Conservation (phyloP, 164 flowering plant species). For the Piper longum region DNA sequence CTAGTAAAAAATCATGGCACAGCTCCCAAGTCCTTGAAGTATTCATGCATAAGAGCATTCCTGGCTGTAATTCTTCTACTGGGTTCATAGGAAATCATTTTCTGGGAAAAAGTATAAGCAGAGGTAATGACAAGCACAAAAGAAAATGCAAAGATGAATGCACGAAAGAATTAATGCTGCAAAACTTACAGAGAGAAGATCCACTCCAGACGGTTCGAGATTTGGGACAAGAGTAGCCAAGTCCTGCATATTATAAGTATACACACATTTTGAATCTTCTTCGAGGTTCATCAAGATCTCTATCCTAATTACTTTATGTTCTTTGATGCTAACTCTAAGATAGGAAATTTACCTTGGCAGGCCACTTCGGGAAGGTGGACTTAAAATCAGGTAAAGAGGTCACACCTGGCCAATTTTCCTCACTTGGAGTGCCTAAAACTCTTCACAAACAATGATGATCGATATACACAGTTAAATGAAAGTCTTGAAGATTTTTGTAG, state of each 20-base stretch:
- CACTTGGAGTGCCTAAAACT: conserved; percentile 80
- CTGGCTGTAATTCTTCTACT: conserved; percentile 82
- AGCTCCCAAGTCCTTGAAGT: conserved; percentile 66
- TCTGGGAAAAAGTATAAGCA: conserved; percentile 26
- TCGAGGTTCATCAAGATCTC: not conserved
- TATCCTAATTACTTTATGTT: not conserved
- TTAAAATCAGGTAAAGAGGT: conserved; percentile 83
- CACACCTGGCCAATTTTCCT: conserved; percentile 93
- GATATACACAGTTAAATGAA: not conserved
- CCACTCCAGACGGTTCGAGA: conserved; percentile 73
- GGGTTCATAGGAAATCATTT: conserved; percentile 92
- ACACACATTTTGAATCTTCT: not conserved
- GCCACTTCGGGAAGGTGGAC: conserved; percentile 88
- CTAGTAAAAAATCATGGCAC: conserved; percentile 32
- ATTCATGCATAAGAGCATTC: conserved; percentile 80
- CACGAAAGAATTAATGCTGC: not conserved
- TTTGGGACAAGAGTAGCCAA: conserved; percentile 54
- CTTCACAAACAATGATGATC: conserved; percentile 21
- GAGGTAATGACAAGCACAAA: not conserved
- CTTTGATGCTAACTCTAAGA: too few species aligned
- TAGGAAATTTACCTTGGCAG: conserved; percentile 38
- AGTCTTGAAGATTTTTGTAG: not conserved
- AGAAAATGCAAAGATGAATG: not conserved
- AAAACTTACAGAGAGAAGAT: conserved; percentile 75
- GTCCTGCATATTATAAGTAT: conserved; percentile 36